Evolutionary conservation across 2,329 filamentous ascomycete species (phyloP), one percentile per base, ranked within the genome.

Genomic region (Ophiostoma quercus): DNA sequence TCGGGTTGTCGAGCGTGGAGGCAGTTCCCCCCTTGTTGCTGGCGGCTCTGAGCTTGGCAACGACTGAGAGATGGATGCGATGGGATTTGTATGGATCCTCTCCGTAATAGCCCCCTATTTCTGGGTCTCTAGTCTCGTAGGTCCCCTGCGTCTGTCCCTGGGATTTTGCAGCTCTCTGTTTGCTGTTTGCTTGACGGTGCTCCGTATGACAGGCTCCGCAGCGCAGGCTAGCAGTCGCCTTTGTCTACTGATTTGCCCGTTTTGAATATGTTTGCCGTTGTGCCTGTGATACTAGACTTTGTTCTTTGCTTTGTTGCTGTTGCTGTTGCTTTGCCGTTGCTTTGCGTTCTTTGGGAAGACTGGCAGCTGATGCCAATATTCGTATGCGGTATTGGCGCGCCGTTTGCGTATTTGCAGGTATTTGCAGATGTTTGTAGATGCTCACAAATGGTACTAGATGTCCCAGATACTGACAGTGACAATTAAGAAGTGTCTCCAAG

Each of bases 21-120:
- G 37, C 65, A 51, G 62, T 47, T 47, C 29, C 47, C 65, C 57
- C 54, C 66, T 69, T 66, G 65, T 43, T 66, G 65, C 65, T 71
- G 70, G 66, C 66, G 70, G 70, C 68, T 68, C 65, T 60, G 34
- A 39, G 57, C 67, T 70, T 71, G 62, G 71, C 67, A 71, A 65
- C 62, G 29, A 62, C 57, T n/a, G 41, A 39, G 14, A 14, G 67
- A 22, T 37, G 32, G 51, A 11, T 67, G 47, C 62, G 65, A 66
- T 67, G 67, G 70, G 47, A 41, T 54, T 62, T 47, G 39, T 29
- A 71, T 71, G 70, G 70, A 66, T 67, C 67, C 65, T 8, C n/a
- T 37, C 37, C 34, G 8, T n/a, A 22, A 25, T 62, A 67, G 67
- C 67, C 70, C 69, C 70, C 34, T 68, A 41, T 67, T 68, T 62